These are phyloP conservation scores for Apiospora hydei DNA, from an alignment of 2,329 filamentous ascomycete species.

Conservation along the genomic window DNA sequence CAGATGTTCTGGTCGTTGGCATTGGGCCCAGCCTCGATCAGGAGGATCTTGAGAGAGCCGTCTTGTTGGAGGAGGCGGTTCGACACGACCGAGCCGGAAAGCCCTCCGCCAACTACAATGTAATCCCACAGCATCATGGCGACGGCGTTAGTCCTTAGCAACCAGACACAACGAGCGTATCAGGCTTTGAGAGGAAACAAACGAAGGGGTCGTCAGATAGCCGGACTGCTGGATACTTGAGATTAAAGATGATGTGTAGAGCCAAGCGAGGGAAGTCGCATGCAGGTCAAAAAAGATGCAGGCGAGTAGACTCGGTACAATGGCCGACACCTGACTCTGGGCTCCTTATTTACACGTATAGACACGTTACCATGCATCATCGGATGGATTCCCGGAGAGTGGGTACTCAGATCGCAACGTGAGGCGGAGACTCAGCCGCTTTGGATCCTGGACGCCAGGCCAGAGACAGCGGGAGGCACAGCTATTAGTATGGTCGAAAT, in stretches of 20 bases:
- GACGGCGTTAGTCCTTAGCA: neutral
- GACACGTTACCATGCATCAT: neutral
- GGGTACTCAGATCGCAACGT: neutral
- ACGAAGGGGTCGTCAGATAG: neutral
- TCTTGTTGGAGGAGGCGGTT: constrained; percentile 30
- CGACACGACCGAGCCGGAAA: constrained; percentile 32
- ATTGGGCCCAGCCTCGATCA: constrained; percentile 45
- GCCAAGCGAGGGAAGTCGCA: neutral
- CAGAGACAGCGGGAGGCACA: neutral
- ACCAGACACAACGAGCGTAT: neutral
- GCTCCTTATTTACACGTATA: neutral
- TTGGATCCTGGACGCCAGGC: neutral
- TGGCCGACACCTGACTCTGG: neutral
- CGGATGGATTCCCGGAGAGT: neutral
- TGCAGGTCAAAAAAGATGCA: neutral
- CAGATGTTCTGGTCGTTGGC: constrained; percentile 33
- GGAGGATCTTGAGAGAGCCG: constrained; percentile 36
- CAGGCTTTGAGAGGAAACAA: neutral
- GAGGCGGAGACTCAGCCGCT: neutral
- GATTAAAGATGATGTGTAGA: neutral
- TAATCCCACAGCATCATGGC: constrained; percentile 29
- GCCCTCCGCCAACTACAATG: constrained; percentile 32
- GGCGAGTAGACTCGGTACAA: neutral
- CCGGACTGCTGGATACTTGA: neutral
- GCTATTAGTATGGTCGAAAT: neutral